Base-by-base conservation (phyloP, 345 rosid genomes). In the Salix caprea region DNA sequence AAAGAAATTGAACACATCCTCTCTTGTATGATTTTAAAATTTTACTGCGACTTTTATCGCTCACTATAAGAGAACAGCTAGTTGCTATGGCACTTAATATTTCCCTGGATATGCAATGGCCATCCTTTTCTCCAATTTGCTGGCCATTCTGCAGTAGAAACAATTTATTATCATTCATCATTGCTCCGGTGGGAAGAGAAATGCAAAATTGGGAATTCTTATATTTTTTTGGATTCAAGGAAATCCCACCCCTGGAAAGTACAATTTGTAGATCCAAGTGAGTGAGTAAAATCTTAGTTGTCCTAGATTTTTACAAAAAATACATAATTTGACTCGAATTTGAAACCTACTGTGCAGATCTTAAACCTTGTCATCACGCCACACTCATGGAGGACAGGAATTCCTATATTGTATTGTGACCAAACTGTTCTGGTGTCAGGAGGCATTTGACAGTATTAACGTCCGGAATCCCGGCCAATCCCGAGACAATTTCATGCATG, bases 241-340 rank as follows among this genome's bases (percentile, higher is more conserved):
- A 32, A 32, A 32, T 32, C 0, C 4, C 0, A 32, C 5, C 34
- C 0, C 5, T 0, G 4, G 0, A 3, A 32, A 32, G 0, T 0
- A 0, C 0, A 32, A 32, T 32, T 30, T 30, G 0, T 30, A 30
- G 32, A 3, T 3, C 32, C 4, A 30, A 4, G 0, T 30, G 4
- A 30, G 32, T 0, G 4, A 30, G 32, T 30, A 30, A 30, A 30
- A 30, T 4, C 4, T 0, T 0, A 0, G 0, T 0, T 4, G 5
- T 3, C 0, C 34, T 0, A 32, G 0, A 32, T 4, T 4, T 0
- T 32, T 32, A 4, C 0, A 32, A 32, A 32, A 32, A 4, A 32
- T 32, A 32, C 0, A 32, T 3, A 3, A 0, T 3, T 3, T 32
- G 0, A 32, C 34, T 32, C 0, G 34, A 4, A 32, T 32, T 32